Percentiles rank a stretch among this genome's conserved stretches.
Conservation (phyloP, 2,329 filamentous ascomycete species). For the Fusarium phyllophilum region DNA sequence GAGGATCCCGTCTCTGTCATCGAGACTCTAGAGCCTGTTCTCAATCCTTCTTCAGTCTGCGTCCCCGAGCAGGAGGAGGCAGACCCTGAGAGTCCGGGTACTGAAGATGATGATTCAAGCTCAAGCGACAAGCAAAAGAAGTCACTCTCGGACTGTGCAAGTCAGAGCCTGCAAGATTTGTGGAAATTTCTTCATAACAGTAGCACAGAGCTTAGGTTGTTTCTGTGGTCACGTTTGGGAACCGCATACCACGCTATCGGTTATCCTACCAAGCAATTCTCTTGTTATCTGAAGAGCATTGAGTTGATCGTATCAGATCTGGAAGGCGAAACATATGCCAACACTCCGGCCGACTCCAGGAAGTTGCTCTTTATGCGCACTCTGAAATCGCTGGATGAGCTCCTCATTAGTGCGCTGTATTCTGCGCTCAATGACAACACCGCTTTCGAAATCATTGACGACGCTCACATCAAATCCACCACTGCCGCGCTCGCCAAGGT, state of each 20-base stretch:
- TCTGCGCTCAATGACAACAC: slow-evolving; percentile 73
- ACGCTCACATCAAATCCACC: slow-evolving; percentile 78
- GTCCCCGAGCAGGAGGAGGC: slow-evolving; percentile 42
- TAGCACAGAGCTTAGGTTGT: slow-evolving; percentile 83
- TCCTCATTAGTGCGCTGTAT: slow-evolving; percentile 76
- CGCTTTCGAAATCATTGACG: slow-evolving; percentile 86
- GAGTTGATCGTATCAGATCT: slow-evolving; percentile 78
- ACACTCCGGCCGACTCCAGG: slow-evolving; percentile 71
- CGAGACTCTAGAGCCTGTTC: slow-evolving; percentile 89
- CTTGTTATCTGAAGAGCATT: slow-evolving; percentile 85
- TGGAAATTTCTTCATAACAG: slow-evolving; percentile 86
- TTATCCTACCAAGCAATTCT: slow-evolving; percentile 88
- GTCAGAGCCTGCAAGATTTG: slow-evolving; percentile 76
- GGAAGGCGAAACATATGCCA: slow-evolving; percentile 70
- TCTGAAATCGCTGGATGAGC: slow-evolving; percentile 81
- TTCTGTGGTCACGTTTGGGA: slow-evolving; percentile 90
- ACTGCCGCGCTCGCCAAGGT: slow-evolving; percentile 77
- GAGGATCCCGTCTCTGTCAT: slow-evolving; percentile 87
- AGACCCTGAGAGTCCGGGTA: slow-evolving; percentile 8
- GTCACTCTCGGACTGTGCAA: slow-evolving; percentile 63
- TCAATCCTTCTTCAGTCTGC: slow-evolving; percentile 75
- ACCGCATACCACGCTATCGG: slow-evolving; percentile 88
- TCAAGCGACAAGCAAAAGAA: slow-evolving; percentile 29
- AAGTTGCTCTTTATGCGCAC: slow-evolving; percentile 77
- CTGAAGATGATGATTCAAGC: slow-evolving; percentile 34